These are phyloP conservation scores for Trebouxia sp. DNA, from an alignment of 139 green algal species.

Conservation along the genomic window DNA sequence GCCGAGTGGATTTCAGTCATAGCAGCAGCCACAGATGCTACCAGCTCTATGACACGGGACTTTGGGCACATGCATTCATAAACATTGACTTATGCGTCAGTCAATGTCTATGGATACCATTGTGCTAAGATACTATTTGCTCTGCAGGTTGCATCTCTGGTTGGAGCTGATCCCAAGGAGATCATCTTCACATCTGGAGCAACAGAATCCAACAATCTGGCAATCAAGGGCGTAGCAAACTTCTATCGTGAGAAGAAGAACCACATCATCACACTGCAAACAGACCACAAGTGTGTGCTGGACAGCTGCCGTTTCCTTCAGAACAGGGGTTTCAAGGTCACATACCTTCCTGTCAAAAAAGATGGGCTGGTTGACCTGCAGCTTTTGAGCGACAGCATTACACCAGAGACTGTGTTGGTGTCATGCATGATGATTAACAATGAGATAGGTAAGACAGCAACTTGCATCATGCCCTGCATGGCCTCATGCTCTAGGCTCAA, in stretches of 20 bases:
- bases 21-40: too few species aligned
- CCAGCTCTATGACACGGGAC: too few species aligned
- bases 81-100: too few species aligned
- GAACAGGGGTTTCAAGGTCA: slow-evolving; percentile 90
- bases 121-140: too few species aligned
- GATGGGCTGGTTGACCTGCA: slow-evolving; percentile 88
- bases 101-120: too few species aligned
- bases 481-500: background rate
- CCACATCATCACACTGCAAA: slow-evolving; percentile 97
- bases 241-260: slow-evolving; percentile 96
- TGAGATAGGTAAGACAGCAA: slow-evolving; percentile 81
- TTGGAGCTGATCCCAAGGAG: slow-evolving; percentile 95
- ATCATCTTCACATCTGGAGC: slow-evolving; percentile 98
- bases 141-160: slow-evolving; percentile 79
- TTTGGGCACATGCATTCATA: too few species aligned
- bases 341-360: slow-evolving; percentile 90
- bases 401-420: slow-evolving; percentile 88
- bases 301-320: slow-evolving; percentile 93
- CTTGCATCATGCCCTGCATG: background rate
- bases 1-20: too few species aligned
- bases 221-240: slow-evolving; percentile 93
- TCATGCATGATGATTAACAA: slow-evolving; percentile 99
- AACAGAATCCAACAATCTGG: slow-evolving; percentile 98
- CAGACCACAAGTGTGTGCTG: slow-evolving; percentile 92
- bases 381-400: slow-evolving; percentile 77